Evolutionary conservation across 768 basidiomycete species (phyloP).

Genomic region (Daedalea quercina): DNA sequence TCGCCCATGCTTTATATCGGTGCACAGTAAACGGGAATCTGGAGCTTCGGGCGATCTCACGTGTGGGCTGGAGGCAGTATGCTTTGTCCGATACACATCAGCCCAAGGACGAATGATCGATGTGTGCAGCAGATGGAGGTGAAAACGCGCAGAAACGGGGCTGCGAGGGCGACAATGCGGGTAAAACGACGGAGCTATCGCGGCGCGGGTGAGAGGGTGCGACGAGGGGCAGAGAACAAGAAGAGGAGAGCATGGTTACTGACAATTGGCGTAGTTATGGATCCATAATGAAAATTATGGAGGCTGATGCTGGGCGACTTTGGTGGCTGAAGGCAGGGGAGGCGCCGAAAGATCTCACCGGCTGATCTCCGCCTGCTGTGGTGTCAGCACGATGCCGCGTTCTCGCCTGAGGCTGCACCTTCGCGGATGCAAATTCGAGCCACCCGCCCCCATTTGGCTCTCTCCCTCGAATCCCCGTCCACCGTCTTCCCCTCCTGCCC

Average conservation of each 20-base stretch:
- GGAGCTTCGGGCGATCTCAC: slow-evolving; percentile 15
- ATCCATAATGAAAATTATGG: slow-evolving; percentile 7
- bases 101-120: slow-evolving; percentile 14
- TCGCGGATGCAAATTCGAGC: slow-evolving; percentile 19
- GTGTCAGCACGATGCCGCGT: neutral
- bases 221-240: slow-evolving; percentile 5
- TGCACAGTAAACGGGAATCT: slow-evolving; percentile 6
- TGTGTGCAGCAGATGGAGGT: slow-evolving; percentile 3
- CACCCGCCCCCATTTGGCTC: neutral
- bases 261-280: slow-evolving; percentile 1
- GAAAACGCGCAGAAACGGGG: slow-evolving; percentile 10
- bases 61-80: slow-evolving; percentile 13
- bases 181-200: slow-evolving; percentile 1
- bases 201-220: slow-evolving; percentile 1
- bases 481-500: neutral
- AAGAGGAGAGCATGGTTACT: neutral
- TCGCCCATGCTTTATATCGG: slow-evolving; percentile 9
- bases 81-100: slow-evolving; percentile 17
- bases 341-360: slow-evolving; percentile 8
- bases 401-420: slow-evolving; percentile 2
- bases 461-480: neutral
- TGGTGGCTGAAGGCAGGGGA: slow-evolving; percentile 5
- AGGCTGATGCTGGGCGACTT: slow-evolving; percentile 4
- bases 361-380: slow-evolving; percentile 16
- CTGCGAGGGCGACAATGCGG: slow-evolving; percentile 6